phyloP scores from a whole-genome alignment of 495 filamentous ascomycete species.

The Eremomyces bilateralis region DNA sequence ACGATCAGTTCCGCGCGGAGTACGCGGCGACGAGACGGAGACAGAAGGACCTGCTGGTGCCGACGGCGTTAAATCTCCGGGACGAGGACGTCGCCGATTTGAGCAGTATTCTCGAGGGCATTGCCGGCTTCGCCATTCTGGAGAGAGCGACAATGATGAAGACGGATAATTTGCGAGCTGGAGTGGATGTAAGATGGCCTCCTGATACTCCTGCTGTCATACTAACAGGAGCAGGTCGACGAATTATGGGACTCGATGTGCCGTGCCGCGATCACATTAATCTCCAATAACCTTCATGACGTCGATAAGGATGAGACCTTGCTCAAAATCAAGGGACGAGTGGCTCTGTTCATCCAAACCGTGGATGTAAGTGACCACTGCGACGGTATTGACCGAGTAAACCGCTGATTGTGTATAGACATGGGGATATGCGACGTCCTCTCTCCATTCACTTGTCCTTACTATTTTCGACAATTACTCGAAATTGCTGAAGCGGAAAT shows the following conservation, averaged over 20 bases:
- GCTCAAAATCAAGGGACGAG: conserved; percentile 73
- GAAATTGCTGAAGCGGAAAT: conserved; percentile 70
- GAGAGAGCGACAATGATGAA: conserved; percentile 84
- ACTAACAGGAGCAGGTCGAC: conserved; percentile 40
- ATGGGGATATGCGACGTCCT: conserved; percentile 70
- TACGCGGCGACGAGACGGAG: conserved; percentile 75
- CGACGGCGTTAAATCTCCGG: conserved; percentile 43
- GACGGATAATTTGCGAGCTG: conserved; percentile 58
- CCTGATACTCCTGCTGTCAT: not conserved
- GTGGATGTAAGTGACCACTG: conserved; percentile 46
- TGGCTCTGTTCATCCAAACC: conserved; percentile 90
- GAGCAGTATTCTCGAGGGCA: conserved; percentile 72
- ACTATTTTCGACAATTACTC: conserved; percentile 83
- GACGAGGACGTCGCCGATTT: conserved; percentile 54
- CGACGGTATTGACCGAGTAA: not conserved
- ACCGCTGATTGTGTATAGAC: conserved; percentile 11
- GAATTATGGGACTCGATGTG: conserved; percentile 98
- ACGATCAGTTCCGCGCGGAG: conserved; percentile 69
- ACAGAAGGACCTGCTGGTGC: conserved; percentile 79
- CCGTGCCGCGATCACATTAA: conserved; percentile 58
- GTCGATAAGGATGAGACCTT: conserved; percentile 69
- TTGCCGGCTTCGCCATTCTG: conserved; percentile 91
- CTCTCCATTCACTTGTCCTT: conserved; percentile 63
- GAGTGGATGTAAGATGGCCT: conserved; percentile 43
- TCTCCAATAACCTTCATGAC: conserved; percentile 49